Base-by-base conservation (phyloP, 2,329 filamentous ascomycete genomes). In the Cercospora beticola region DNA sequence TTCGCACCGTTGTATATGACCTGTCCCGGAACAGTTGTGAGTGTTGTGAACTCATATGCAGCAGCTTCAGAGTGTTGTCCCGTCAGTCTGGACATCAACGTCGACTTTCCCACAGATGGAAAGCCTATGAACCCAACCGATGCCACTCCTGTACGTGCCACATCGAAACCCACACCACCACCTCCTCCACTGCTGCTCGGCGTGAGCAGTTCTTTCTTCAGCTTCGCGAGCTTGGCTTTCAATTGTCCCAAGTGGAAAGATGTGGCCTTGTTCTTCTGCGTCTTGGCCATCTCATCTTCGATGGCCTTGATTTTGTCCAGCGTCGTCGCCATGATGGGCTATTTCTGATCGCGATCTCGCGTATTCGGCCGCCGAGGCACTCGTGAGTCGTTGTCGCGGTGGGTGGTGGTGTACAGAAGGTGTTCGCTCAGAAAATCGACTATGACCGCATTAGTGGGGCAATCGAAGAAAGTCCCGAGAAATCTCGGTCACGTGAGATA, bases 261-360 rank as follows among this genome's bases (percentile, higher is more conserved):
- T 40, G 76, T 78, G 64, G 76, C 73, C 70, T 75, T 74, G 67
- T 71, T 73, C 85, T 97, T 97, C 82, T 98, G 94, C 78, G 94
- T 97, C 83, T 88, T 88, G 85, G 93, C 92, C 94, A 97, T 97
- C 90, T 97, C 94, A 85, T 90, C 83, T 91, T 97, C 94, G 82
- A 97, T 92, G 78, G 94, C 92, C 83, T 97, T 97, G 87, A 98
- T 97, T 91, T 98, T 98, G 78, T 98, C 94, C 80, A 97, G 93
- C 52, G 94, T 98, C 70, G 94, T 98, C 86, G 94, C 87, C 95
- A 98, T 98, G 78, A 31, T 72, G 73, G 62, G 71, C 68, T 66
- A 62, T 28, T 2, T 8, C 40, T 26, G 43, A 18, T 60, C 33
- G 57, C 23, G 43, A 49, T 40, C 36, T 1, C 30, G 56, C 58